Evolutionary conservation across 2,329 filamentous ascomycete genomes (phyloP).

Genomic region (Tolypocladium guangdongense): DNA sequence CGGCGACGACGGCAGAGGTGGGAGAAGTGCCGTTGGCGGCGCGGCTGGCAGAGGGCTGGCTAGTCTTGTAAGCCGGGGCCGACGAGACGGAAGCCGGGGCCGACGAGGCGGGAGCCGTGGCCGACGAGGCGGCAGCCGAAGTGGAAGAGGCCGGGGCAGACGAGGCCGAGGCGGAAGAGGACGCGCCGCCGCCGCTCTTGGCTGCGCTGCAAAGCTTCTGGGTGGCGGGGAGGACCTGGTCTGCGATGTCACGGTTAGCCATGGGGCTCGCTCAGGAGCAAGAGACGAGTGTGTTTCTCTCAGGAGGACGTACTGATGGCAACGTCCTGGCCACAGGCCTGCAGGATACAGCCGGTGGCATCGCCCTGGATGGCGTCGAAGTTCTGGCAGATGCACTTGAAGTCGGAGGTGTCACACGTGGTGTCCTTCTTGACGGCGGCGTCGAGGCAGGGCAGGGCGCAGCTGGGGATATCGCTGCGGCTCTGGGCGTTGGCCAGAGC

Average conservation of each 20-base stretch:
- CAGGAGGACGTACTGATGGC: constrained; percentile 17
- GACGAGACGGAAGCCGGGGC: constrained; percentile 5
- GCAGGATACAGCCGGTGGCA: constrained; percentile 17
- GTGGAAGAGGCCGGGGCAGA: background rate
- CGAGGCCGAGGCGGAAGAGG: background rate
- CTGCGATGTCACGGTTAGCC: constrained; percentile 7
- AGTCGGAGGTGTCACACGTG: constrained; percentile 14
- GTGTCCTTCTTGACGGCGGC: constrained; percentile 16
- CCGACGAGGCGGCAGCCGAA: constrained; percentile 7
- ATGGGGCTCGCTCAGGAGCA: too few species aligned
- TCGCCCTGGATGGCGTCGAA: constrained; percentile 12
- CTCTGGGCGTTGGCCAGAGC: constrained; percentile 23
- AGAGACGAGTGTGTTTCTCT: background rate
- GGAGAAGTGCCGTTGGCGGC: constrained; percentile 8
- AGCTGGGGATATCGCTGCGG: constrained; percentile 23
- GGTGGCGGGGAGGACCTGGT: constrained; percentile 18
- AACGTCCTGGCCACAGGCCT: constrained; percentile 16
- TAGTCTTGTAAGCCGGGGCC: constrained; percentile 4
- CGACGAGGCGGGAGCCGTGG: constrained; percentile 3
- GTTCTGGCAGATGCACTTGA: constrained; percentile 15
- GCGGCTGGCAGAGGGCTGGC: constrained; percentile 6
- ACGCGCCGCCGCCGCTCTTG: background rate
- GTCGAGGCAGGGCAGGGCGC: constrained; percentile 26
- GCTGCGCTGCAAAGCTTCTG: constrained; percentile 10
- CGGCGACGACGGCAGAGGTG: constrained; percentile 9